A percentile compares a stretch with the other conserved stretches of the same genome.
Evolutionary conservation across 768 basidiomycete genomes (phyloP).

Genomic region (Cyclocybe cylindracea): DNA sequence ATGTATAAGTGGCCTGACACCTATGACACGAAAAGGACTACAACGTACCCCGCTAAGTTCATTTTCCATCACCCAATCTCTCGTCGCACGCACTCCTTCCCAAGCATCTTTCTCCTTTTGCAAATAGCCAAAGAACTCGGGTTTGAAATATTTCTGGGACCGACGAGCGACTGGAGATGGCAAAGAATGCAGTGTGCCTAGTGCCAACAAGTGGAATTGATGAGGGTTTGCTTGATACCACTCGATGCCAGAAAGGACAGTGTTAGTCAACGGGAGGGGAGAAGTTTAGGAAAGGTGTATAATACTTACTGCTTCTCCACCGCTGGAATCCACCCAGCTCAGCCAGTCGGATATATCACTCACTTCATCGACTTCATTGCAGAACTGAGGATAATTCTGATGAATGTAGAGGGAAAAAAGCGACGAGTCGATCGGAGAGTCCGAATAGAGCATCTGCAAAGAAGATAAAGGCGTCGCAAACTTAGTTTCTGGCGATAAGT

Average conservation of each 20-base stretch:
- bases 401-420: constrained; percentile 90
- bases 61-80: constrained; percentile 54
- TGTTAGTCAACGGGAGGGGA: background rate
- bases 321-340: constrained; percentile 74
- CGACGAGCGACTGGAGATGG: constrained; percentile 82
- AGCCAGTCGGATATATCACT: constrained; percentile 70
- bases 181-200: constrained; percentile 85
- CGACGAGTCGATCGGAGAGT: constrained; percentile 90
- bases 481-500: background rate
- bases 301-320: constrained; percentile 57
- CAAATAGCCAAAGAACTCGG: constrained; percentile 75
- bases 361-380: constrained; percentile 74
- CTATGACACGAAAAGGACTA: background rate
- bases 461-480: background rate
- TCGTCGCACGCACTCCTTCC: constrained; percentile 57
- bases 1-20: background rate
- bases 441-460: constrained; percentile 69
- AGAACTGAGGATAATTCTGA: constrained; percentile 91
- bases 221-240: constrained; percentile 76
- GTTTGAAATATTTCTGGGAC: constrained; percentile 85
- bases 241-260: constrained; percentile 32
- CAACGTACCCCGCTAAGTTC: constrained; percentile 17
- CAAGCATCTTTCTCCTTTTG: constrained; percentile 58
- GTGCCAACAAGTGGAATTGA: constrained; percentile 79
- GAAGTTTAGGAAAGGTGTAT: background rate